Evolutionary conservation across 1,139 yeast species (phyloP).

Genomic region (Meyerozyma guilliermondii): DNA sequence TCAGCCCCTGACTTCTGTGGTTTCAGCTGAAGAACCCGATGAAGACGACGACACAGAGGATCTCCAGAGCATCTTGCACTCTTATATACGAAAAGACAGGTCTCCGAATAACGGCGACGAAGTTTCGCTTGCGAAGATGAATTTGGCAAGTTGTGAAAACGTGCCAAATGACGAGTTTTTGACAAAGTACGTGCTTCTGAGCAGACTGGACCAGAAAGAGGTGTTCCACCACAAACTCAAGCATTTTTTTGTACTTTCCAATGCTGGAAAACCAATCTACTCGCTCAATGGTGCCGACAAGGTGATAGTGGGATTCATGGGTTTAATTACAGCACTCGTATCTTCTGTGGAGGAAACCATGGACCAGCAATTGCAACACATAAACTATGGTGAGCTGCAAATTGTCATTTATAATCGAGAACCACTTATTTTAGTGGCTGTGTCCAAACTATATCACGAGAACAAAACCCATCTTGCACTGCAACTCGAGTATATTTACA

Average conservation of each 20-base stretch:
- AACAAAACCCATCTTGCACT: slow-evolving; percentile 29
- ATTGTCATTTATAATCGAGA: slow-evolving; percentile 59
- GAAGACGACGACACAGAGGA: slow-evolving; percentile 1
- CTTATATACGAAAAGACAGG: not conserved
- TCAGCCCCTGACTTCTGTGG: not conserved
- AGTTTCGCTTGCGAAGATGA: not conserved
- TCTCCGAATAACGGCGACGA: not conserved
- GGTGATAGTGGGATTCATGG: slow-evolving; percentile 67
- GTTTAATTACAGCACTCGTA: slow-evolving; percentile 63
- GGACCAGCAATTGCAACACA: slow-evolving; percentile 24
- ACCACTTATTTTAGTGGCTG: slow-evolving; percentile 74
- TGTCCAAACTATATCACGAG: slow-evolving; percentile 47
- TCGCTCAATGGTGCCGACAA: slow-evolving; percentile 75
- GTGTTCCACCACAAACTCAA: slow-evolving; percentile 45
- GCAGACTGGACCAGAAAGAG: slow-evolving; percentile 16
- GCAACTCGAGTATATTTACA: slow-evolving; percentile 69
- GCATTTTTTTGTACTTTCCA: slow-evolving; percentile 77
- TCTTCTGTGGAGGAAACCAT: slow-evolving; percentile 50
- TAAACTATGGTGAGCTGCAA: slow-evolving; percentile 32
- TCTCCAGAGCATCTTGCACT: slow-evolving; percentile 1
- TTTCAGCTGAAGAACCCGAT: not conserved
- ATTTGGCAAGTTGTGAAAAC: not conserved
- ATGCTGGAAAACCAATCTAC: slow-evolving; percentile 92
- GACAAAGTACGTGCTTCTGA: not conserved
- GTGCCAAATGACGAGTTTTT: not conserved